phyloP scores from a whole-genome alignment of 305 asterid species.

The Lippia alba region DNA sequence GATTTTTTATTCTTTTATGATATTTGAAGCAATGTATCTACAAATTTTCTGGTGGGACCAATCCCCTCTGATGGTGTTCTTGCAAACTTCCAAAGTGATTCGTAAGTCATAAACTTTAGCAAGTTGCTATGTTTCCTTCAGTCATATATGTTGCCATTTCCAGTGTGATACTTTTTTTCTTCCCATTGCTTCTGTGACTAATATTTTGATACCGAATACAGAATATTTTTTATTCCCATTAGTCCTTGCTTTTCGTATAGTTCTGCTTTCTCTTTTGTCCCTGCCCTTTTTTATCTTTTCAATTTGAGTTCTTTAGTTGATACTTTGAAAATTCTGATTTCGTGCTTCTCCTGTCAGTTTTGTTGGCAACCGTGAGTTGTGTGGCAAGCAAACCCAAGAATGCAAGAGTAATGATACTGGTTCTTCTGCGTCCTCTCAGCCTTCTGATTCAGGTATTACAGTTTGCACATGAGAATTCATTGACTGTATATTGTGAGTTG shows the following conservation, averaged over 20 bases:
- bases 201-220: not conserved
- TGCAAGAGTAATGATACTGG: constrained; percentile 64
- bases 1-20: constrained; percentile 39
- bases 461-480: constrained; percentile 20
- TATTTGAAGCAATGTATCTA: constrained; percentile 84
- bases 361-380: constrained; percentile 89
- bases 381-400: constrained; percentile 75
- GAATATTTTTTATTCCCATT: constrained; percentile 27
- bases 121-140: constrained; percentile 16
- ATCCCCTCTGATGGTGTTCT: constrained; percentile 89
- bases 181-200: constrained; percentile 31
- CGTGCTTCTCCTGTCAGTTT: constrained; percentile 61
- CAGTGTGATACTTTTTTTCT: constrained; percentile 25
- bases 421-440: constrained; percentile 49
- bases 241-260: not conserved
- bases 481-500: constrained; percentile 3
- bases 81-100: constrained; percentile 65
- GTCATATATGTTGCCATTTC: constrained; percentile 15
- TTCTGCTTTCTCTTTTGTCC: constrained; percentile 1
- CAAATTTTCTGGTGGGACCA: constrained; percentile 89
- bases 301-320: constrained; percentile 4
- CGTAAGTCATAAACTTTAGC: constrained; percentile 62
- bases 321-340: constrained; percentile 21
- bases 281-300: not conserved
- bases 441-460: constrained; percentile 60